Percentiles rank a stretch among this genome's conserved stretches.
These are phyloP conservation scores for Mycena olivaceomarginata DNA, from an alignment of 768 basidiomycete species.

Conservation along the genomic window DNA sequence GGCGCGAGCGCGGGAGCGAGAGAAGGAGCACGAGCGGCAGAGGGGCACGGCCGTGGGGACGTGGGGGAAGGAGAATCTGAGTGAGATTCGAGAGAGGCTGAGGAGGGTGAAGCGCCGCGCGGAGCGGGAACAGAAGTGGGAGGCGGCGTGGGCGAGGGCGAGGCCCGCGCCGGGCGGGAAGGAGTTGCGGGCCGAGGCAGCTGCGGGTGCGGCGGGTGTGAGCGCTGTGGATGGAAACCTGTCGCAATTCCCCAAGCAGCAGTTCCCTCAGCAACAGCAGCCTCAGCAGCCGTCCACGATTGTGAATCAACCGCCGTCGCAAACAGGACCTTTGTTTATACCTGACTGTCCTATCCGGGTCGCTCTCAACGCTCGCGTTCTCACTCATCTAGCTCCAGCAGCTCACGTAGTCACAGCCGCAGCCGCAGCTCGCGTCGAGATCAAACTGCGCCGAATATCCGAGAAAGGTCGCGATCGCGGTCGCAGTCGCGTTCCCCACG, in stretches of 20 bases:
- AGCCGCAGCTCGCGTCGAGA: background rate
- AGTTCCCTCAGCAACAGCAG: too few species aligned
- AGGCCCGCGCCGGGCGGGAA: background rate
- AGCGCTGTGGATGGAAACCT: too few species aligned
- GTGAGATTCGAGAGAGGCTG: slow-evolving; percentile 29
- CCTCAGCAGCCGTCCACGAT: slow-evolving; percentile 35
- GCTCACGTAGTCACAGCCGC: background rate
- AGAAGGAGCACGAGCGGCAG: background rate
- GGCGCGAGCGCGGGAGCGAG: background rate
- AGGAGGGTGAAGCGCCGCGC: background rate
- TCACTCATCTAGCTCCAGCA: slow-evolving; percentile 23
- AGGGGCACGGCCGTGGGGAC: slow-evolving; percentile 25
- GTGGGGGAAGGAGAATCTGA: slow-evolving; percentile 32
- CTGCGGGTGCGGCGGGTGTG: too few species aligned
- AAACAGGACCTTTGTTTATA: slow-evolving; percentile 16
- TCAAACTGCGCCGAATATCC: slow-evolving; percentile 20
- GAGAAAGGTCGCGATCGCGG: background rate
- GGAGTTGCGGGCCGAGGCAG: too few species aligned
- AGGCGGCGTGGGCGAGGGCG: background rate
- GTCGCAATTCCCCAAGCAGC: too few species aligned
- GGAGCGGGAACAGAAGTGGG: background rate
- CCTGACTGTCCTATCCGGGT: slow-evolving; percentile 14
- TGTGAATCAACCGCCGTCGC: slow-evolving; percentile 31
- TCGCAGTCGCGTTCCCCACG: slow-evolving; percentile 34
- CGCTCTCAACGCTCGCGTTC: slow-evolving; percentile 41